Conservation (phyloP, 805 yeast genomes). For the Blastobotrys mokoenaii region DNA sequence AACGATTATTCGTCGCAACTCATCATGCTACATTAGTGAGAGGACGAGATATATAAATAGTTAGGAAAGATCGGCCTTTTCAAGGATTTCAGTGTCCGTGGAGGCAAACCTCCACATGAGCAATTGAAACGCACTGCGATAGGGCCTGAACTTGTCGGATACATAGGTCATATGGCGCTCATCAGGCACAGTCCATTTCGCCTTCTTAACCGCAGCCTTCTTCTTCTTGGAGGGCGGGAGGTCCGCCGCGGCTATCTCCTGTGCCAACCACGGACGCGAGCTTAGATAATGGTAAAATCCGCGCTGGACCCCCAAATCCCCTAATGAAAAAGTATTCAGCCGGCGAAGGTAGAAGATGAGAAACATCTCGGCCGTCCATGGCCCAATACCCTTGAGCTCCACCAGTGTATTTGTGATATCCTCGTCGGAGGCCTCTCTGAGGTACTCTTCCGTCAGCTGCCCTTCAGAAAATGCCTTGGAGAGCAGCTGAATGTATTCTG, state of each 20-base stretch:
- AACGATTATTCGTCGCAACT: too few species aligned
- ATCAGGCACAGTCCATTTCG: conserved; percentile 28
- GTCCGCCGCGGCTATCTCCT: conserved; percentile 28
- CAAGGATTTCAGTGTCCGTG: conserved; percentile 34
- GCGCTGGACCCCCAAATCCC: conserved; percentile 78
- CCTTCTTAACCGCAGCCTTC: conserved; percentile 28
- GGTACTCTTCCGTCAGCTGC: conserved; percentile 21
- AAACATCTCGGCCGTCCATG: conserved; percentile 90
- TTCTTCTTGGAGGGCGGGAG: conserved; percentile 25
- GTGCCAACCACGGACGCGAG: conserved; percentile 30
- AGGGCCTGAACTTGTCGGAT: conserved; percentile 57
- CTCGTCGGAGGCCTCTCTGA: conserved; percentile 21
- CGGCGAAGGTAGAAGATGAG: conserved; percentile 58
- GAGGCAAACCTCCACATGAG: conserved; percentile 65
- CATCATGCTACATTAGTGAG: too few species aligned
- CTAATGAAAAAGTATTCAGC: conserved; percentile 63
- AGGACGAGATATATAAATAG: too few species aligned
- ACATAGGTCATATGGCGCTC: conserved; percentile 52
- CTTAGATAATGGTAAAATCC: conserved; percentile 63
- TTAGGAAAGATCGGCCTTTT: neutral
- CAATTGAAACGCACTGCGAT: conserved; percentile 58
- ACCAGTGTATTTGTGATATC: conserved; percentile 28
- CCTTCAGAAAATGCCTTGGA: conserved; percentile 24
- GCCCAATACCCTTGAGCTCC: conserved; percentile 29
- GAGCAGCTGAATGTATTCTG: conserved; percentile 61